Evolutionary conservation across 164 flowering plant genomes (phyloP).

Genomic region (Litsea cubeba): DNA sequence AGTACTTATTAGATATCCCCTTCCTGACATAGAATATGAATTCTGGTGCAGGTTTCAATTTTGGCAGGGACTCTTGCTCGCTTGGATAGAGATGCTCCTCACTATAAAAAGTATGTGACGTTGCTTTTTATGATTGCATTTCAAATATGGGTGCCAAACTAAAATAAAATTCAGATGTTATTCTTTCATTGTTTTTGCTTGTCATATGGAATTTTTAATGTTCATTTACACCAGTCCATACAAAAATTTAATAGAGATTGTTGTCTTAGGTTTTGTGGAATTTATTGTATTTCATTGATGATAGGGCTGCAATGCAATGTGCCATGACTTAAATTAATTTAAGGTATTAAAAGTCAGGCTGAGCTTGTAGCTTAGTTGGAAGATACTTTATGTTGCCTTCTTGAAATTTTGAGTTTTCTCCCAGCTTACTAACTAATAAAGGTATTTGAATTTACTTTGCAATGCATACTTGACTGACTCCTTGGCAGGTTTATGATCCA

Average conservation of each 20-base stretch:
- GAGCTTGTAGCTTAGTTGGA: not conserved
- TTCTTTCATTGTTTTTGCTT: no score
- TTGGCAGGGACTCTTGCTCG: slow-evolving; percentile 98
- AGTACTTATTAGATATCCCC: not conserved
- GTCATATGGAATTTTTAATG: not conserved
- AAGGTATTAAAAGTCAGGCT: not conserved
- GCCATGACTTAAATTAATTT: not conserved
- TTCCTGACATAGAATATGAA: slow-evolving; percentile 4
- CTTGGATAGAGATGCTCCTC: slow-evolving; percentile 96
- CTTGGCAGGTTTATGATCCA: no score
- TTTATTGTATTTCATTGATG: not conserved
- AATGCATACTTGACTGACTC: no score
- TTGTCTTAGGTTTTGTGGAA: not conserved
- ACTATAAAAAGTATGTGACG: slow-evolving; percentile 67
- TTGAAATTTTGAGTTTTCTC: not conserved
- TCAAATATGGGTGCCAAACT: not conserved
- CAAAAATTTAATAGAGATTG: not conserved
- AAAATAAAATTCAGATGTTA: not conserved
- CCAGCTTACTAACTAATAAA: not conserved
- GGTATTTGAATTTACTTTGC: not conserved
- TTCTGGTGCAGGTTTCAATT: slow-evolving; percentile 68
- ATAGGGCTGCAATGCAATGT: not conserved
- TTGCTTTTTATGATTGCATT: not conserved
- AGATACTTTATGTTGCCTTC: not conserved
- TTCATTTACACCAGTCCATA: not conserved